A percentile compares a stretch with the other conserved stretches of the same genome.
These are phyloP conservation scores for Neoboletus magnificus DNA, from an alignment of 768 basidiomycete species.

Conservation along the genomic window DNA sequence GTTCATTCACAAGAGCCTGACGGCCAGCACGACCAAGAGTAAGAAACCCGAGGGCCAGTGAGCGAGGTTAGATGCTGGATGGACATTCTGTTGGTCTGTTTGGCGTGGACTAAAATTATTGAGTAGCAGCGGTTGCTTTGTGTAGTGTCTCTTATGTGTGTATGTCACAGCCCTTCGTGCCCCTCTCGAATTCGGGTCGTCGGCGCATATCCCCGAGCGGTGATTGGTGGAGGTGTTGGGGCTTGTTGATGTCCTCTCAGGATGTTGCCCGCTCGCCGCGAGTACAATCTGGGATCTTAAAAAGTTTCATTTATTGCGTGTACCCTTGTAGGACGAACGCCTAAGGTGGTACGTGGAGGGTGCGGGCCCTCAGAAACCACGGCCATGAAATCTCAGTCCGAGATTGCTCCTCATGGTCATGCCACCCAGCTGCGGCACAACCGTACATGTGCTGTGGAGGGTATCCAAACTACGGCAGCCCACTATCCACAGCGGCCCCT, in stretches of 20 bases:
- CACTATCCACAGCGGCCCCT: no score
- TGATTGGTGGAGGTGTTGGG: not conserved
- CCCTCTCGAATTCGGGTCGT: not conserved
- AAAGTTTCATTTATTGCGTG: no score
- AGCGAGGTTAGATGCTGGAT: not conserved
- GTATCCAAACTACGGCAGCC: no score
- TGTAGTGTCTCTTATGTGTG: slow-evolving; percentile 14
- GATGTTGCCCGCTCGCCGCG: no score
- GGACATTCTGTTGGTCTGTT: not conserved
- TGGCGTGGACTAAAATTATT: slow-evolving; percentile 18
- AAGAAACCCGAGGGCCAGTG: slow-evolving; percentile 41
- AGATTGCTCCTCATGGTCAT: no score
- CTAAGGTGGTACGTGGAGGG: no score
- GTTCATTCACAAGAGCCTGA: slow-evolving; percentile 85
- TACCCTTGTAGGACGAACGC: no score
- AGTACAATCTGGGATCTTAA: no score
- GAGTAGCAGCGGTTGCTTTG: slow-evolving; percentile 5
- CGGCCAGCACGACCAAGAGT: slow-evolving; percentile 45
- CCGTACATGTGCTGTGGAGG: no score
- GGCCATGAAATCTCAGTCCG: no score
- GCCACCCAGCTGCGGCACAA: no score
- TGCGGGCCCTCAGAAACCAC: no score
- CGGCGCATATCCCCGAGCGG: not conserved
- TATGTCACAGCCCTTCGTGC: slow-evolving; percentile 3
- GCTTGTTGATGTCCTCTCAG: not conserved